Evolutionary conservation across 345 rosid species (phyloP).

Genomic region (Melastoma malabathricum): DNA sequence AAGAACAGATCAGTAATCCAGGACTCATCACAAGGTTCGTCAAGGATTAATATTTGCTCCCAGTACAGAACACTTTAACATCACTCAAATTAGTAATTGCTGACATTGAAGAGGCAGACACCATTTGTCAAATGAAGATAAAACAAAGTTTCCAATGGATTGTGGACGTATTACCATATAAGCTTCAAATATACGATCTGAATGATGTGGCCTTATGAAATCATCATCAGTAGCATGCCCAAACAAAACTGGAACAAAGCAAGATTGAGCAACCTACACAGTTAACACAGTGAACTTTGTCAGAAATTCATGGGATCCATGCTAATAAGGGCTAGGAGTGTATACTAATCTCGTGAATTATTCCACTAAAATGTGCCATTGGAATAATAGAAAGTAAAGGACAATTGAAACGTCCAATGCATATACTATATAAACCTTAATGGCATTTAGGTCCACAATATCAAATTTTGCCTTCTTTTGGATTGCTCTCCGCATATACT

Average conservation of each 20-base stretch:
- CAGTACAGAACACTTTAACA: too few species aligned
- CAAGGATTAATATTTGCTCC: too few species aligned
- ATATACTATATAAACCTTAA: constrained; percentile 18
- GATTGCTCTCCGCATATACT: constrained; percentile 30
- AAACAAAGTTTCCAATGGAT: neutral
- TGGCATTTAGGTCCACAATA: constrained; percentile 30
- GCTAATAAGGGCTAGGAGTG: too few species aligned
- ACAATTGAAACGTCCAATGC: too few species aligned
- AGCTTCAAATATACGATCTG: constrained; percentile 70
- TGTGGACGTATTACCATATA: constrained; percentile 35
- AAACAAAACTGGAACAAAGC: constrained; percentile 85
- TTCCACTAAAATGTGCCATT: too few species aligned
- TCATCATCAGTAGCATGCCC: constrained; percentile 91
- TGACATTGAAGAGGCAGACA: too few species aligned
- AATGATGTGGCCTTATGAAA: constrained; percentile 83
- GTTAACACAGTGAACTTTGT: neutral
- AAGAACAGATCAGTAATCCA: too few species aligned
- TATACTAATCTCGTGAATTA: too few species aligned
- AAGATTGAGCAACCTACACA: constrained; percentile 55
- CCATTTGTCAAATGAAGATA: too few species aligned
- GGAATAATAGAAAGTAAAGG: too few species aligned
- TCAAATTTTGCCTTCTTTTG: constrained; percentile 43
- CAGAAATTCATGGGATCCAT: neutral
- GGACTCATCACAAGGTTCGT: too few species aligned
- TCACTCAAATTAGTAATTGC: too few species aligned